Conservation (phyloP, 2,329 filamentous ascomycete species). For the Diplodia seriata region DNA sequence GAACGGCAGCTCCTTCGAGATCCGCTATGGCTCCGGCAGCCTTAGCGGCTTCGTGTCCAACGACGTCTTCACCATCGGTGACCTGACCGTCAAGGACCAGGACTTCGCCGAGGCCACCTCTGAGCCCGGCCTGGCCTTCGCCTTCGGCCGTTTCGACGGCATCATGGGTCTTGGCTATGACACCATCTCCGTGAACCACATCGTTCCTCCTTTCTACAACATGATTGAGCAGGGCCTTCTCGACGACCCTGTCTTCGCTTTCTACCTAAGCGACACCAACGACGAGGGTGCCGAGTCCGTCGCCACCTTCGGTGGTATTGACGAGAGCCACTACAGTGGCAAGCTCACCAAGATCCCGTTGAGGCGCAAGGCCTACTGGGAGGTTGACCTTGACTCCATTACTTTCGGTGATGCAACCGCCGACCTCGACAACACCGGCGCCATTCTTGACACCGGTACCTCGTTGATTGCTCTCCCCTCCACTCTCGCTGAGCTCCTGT, state of each 20-base stretch:
- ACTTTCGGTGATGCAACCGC: conserved; percentile 84
- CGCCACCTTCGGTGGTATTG: conserved; percentile 86
- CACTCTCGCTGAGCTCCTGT: conserved; percentile 88
- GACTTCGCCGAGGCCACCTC: conserved; percentile 95
- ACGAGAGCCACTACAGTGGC: conserved; percentile 81
- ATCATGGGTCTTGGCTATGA: conserved; percentile 95
- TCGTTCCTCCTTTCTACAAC: conserved; percentile 95
- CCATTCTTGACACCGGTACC: conserved; percentile 97
- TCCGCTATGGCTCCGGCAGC: conserved; percentile 93
- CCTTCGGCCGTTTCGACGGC: conserved; percentile 96
- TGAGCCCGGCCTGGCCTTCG: conserved; percentile 96
- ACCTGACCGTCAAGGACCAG: conserved; percentile 85
- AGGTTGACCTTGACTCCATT: conserved; percentile 94
- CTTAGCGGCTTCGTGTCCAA: conserved; percentile 92
- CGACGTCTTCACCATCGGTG: conserved; percentile 85
- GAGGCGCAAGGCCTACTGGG: conserved; percentile 99
- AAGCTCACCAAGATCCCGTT: conserved; percentile 93
- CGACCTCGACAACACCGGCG: conserved; percentile 91
- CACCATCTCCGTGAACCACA: conserved; percentile 94
- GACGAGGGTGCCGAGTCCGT: conserved; percentile 78
- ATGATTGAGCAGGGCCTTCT: conserved; percentile 89
- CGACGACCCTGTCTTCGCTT: conserved; percentile 92
- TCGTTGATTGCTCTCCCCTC: conserved; percentile 95
- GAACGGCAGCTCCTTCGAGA: conserved; percentile 92
- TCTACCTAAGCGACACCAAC: conserved; percentile 85